phyloP scores from a whole-genome alignment of 2,329 filamentous ascomycete genomes.

The Sporothrix schenckii region DNA sequence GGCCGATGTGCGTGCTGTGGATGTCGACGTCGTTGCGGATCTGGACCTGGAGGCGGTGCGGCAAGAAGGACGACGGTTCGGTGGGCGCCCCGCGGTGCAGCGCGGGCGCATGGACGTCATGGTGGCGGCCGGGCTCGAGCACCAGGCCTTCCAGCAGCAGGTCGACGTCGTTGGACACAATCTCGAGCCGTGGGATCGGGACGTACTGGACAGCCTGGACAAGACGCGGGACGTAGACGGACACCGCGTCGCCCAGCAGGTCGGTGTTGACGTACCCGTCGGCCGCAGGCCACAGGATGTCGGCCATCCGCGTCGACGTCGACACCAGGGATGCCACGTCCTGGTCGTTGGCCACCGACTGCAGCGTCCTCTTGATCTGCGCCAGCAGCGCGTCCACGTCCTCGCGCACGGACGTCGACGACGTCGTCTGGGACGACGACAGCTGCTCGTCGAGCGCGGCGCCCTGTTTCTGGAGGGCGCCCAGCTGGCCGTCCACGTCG shows the following conservation, averaged over 20 bases:
- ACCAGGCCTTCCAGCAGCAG: constrained; percentile 88
- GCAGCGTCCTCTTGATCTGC: constrained; percentile 68
- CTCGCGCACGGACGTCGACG: constrained; percentile 57
- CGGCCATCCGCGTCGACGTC: constrained; percentile 68
- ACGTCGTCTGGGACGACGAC: background rate
- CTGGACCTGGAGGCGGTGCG: constrained; percentile 77
- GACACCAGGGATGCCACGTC: constrained; percentile 70
- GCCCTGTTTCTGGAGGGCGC: constrained; percentile 56
- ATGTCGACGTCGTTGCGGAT: constrained; percentile 87
- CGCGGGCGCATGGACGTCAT: constrained; percentile 55
- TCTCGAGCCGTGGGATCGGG: constrained; percentile 86
- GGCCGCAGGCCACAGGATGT: constrained; percentile 68
- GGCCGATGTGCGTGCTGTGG: constrained; percentile 70
- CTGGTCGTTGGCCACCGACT: constrained; percentile 70
- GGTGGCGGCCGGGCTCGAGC: constrained; percentile 78
- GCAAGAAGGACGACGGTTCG: constrained; percentile 77
- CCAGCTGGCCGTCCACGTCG: constrained; percentile 62
- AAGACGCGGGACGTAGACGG: constrained; percentile 78
- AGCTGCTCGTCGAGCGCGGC: constrained; percentile 39
- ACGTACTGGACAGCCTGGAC: constrained; percentile 81
- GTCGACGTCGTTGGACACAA: constrained; percentile 80
- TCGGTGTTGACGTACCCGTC: constrained; percentile 61
- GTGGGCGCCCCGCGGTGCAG: background rate
- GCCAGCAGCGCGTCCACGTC: constrained; percentile 73
- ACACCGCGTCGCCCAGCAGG: constrained; percentile 72